Base-by-base conservation (phyloP, 768 basidiomycete genomes). In the Atractiella rhizophila region DNA sequence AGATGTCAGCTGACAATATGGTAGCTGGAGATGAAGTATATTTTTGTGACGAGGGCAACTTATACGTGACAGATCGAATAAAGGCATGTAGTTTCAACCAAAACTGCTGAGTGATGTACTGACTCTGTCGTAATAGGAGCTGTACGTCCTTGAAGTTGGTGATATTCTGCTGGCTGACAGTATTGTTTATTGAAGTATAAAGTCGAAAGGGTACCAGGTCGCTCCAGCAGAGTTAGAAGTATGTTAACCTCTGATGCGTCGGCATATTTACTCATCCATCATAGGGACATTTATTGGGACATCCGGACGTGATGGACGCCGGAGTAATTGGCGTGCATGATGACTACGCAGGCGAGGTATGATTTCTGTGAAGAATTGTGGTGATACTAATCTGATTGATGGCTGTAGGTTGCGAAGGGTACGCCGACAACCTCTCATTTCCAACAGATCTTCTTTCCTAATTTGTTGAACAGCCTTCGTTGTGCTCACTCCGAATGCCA, bases 151-250 rank as follows among this genome's bases (percentile, higher is more conserved):
- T 16, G 1, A 5, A 18, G 20, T 21, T 8, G 15, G 18, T 3
- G 0, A 9, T n/a, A 2, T 21, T 5, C 0, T n/a, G 7, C 23
- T 25, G 10, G 10, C 11, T 16, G 15, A 11, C n/a, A n/a, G n/a
- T n/a, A n/a, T n/a, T n/a, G n/a, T n/a, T n/a, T 20, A 12, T 27
- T 43, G 37, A 29, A 67, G 45, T 11, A 43, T 76, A 52, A 76
- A 76, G 58, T 70, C 73, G 31, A 65, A 59, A 13, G 51, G 54
- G 11, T 49, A 35, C 38, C 51, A 54, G 31, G 55, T 60, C 12
- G 50, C 59, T 0, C 59, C 60, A 0, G 59, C 60, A 2, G 60
- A 61, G 40, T 51, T 61, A 4, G 60, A n/a, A n/a, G n/a, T n/a
- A n/a, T n/a, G n/a, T n/a, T n/a, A n/a, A n/a, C n/a, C n/a, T n/a